Evolutionary conservation across 2,329 filamentous ascomycete genomes (phyloP).

Genomic region (Aspergillus phoenicis): DNA sequence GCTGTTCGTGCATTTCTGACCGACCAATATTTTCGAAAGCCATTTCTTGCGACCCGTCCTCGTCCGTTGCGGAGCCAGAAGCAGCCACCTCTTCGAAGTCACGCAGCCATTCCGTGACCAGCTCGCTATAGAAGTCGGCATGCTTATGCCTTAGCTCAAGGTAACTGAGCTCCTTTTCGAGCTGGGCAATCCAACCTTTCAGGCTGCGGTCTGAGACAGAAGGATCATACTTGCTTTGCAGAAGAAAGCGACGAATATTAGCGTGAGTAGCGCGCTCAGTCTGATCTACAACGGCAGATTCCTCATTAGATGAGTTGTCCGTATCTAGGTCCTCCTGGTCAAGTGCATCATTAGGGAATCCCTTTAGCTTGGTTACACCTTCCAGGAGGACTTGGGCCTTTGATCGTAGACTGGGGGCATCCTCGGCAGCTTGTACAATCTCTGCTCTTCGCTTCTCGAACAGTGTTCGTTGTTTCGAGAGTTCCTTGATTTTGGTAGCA

Average conservation of each 20-base stretch:
- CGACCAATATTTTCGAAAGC: conserved; percentile 54
- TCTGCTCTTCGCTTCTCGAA: conserved; percentile 53
- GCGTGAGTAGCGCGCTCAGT: conserved; percentile 32
- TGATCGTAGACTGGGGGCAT: conserved; percentile 32
- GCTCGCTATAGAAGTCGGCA: conserved; percentile 57
- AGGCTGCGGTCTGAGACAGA: conserved; percentile 54
- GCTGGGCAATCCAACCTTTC: conserved; percentile 49
- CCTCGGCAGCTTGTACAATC: conserved; percentile 40
- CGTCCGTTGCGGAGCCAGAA: conserved; percentile 21
- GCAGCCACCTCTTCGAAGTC: conserved; percentile 32
- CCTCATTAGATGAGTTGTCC: conserved; percentile 14
- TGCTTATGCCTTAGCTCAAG: conserved; percentile 59
- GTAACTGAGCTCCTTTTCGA: conserved; percentile 53
- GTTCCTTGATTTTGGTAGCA: conserved; percentile 59
- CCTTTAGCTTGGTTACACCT: conserved; percentile 42
- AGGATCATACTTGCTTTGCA: conserved; percentile 57
- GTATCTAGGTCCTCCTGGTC: conserved; percentile 38
- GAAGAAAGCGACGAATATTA: conserved; percentile 56
- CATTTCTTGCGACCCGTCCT: conserved; percentile 32
- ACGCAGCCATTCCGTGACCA: conserved; percentile 59
- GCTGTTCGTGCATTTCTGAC: conserved; percentile 57
- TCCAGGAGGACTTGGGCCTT: conserved; percentile 40
- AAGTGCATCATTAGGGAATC: conserved; percentile 37
- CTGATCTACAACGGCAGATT: conserved; percentile 19
- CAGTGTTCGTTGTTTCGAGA: conserved; percentile 54